A percentile compares a stretch with the other conserved stretches of the same genome.
Evolutionary conservation across 139 green algal genomes (phyloP).

Genomic region (Chlamydomonas sp.): DNA sequence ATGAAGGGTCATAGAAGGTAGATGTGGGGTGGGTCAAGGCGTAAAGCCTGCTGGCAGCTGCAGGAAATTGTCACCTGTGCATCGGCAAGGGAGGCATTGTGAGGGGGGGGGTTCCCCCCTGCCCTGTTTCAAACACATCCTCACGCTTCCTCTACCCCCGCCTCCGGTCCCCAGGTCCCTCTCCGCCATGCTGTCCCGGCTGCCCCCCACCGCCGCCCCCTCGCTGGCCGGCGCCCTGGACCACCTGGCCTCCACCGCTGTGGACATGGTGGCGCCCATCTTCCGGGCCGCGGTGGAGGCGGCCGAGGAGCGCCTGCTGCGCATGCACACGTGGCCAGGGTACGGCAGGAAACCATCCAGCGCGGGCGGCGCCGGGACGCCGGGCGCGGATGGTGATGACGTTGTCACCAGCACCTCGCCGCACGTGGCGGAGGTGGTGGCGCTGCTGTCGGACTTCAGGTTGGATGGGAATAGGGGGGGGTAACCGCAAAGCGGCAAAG

Average conservation of each 20-base stretch:
- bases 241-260: conserved; percentile 36
- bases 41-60: too few relatives aligned
- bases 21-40: too few relatives aligned
- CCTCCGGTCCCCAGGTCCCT: conserved; percentile 6
- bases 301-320: conserved; percentile 40
- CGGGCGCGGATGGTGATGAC: background rate
- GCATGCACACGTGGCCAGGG: conserved; percentile 34
- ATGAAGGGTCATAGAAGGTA: too few relatives aligned
- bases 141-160: too few relatives aligned
- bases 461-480: background rate
- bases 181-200: conserved; percentile 17
- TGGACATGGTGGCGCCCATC: conserved; percentile 75
- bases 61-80: too few relatives aligned
- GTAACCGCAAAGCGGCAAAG: too few relatives aligned
- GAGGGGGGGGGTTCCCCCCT: too few relatives aligned
- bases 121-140: too few relatives aligned
- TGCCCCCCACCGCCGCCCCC: conserved; percentile 47
- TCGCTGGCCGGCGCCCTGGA: conserved; percentile 59
- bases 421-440: conserved; percentile 74
- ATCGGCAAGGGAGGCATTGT: too few relatives aligned
- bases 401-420: conserved; percentile 65
- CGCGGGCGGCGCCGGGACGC: background rate
- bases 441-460: conserved; percentile 74
- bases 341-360: background rate
- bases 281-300: conserved; percentile 65